Evolutionary conservation across 2,329 filamentous ascomycete genomes (phyloP).

Genomic region (Colletotrichum neosansevieriae): DNA sequence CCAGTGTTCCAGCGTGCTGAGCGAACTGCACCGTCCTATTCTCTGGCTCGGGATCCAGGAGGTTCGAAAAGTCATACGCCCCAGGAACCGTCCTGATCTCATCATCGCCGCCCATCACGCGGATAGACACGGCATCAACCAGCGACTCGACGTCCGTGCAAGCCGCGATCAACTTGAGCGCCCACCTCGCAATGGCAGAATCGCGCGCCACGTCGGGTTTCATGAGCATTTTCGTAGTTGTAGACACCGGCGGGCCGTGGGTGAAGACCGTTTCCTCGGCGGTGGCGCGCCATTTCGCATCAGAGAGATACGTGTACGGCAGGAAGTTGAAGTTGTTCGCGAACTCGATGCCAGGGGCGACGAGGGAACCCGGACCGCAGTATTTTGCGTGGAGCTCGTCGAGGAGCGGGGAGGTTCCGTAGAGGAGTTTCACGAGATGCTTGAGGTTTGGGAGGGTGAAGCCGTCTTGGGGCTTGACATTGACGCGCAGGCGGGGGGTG

Average conservation of each 20-base stretch:
- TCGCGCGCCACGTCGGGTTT: not conserved
- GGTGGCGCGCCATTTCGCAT: constrained; percentile 7
- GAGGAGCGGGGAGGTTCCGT: constrained; percentile 2
- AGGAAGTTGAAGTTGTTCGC: not conserved
- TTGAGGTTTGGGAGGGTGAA: constrained; percentile 9
- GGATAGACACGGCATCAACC: not conserved
- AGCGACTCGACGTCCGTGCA: not conserved
- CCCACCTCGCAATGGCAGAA: not conserved
- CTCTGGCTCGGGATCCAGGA: not conserved
- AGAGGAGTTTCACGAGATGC: constrained; percentile 18
- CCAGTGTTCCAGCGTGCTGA: constrained; percentile 31
- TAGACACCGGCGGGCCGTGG: not conserved
- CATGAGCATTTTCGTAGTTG: not conserved
- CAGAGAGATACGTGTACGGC: not conserved
- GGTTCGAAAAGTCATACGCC: constrained; percentile 20
- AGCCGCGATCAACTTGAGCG: not conserved
- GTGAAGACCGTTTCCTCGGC: not conserved
- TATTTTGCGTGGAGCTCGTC: constrained; percentile 18
- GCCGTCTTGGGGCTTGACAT: not conserved
- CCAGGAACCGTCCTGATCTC: not conserved
- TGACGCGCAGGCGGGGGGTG: not conserved
- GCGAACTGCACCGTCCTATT: constrained; percentile 1
- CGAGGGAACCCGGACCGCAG: not conserved
- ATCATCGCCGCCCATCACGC: not conserved
- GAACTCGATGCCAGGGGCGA: constrained; percentile 25